Base-by-base conservation (phyloP, 139 green algal genomes). In the Chlamydomonas sphaeroides region DNA sequence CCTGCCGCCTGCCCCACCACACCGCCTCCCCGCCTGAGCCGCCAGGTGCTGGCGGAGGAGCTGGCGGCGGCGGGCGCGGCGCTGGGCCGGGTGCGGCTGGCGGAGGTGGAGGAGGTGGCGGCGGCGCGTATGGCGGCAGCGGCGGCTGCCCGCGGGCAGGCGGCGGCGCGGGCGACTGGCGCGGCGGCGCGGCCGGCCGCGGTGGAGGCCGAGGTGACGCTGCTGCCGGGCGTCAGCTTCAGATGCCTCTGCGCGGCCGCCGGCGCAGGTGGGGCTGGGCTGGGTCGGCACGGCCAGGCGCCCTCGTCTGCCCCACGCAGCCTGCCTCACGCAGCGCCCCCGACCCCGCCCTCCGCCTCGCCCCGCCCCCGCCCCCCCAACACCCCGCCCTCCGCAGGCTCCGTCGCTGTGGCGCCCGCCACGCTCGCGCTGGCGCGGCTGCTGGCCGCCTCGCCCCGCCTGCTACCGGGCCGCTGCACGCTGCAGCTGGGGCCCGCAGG, bases 31-130 rank as follows among this genome's bases (percentile, higher is more conserved):
- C n/a, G n/a, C n/a, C n/a, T n/a, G n/a, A n/a, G n/a, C n/a, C n/a
- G n/a, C n/a, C n/a, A n/a, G n/a, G n/a, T n/a, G 74, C 61, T 87
- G 26, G 69, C 68, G 69, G 66, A 67, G 74, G 62, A 76, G 85
- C 33, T 81, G 45, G 71, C 71, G 6, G 71, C 80, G 1, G 65
- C 80, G 15, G 69, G 80, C 0, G 53, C 67, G 7, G 69, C 80
- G 10, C 75, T 82, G 39, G 33, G 41, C 8, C 45, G 48, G 4
- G 63, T 83, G 15, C 42, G 63, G 28, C 76, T 83, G 32, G 35
- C 33, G 42, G 76, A 83, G 26, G 45, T 83, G 26, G 59, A 45
- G 0, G 76, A 83, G 5, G 18, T 75, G 33, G 76, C 63, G 23
- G 62, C 76, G 23, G 76, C 45, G 20, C 33, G 42, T 20, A n/a